Evolutionary conservation across 345 rosid species (phyloP), one percentile per base, ranked within the genome.

Genomic region (Nephelium lappaceum): DNA sequence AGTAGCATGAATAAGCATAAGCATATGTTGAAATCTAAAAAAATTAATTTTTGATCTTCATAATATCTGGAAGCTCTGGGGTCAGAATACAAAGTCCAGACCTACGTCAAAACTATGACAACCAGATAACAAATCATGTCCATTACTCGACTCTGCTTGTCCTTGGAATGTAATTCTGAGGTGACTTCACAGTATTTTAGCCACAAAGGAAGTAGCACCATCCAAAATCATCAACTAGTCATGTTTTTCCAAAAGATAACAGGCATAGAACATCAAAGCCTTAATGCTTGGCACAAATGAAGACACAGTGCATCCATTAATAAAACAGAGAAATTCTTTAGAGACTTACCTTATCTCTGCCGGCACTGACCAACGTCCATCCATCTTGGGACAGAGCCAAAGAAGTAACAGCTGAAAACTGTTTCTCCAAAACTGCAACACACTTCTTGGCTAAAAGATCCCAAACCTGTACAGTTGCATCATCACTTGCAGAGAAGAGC

Each of bases 401-500:
- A 58, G 98, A 89, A 69, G 95, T 93, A 68, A 96, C 97, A 24
- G 91, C 81, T 69, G 99, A 92, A 82, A 93, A 91, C 82, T 96
- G 98, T 71, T 78, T 93, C n/a, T 90, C 93, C 49, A 96, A 74
- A 72, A 86, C 85, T 70, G 91, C 93, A 72, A 88, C 81, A 74
- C 97, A 90, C 81, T 89, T 94, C 88, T 94, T 96, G 15, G 86
- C 79, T 73, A 83, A 25, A 80, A 96, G 92, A 87, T 96, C 91
- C 99, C 99, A 96, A 42, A 89, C 93, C 70, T 95, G 91, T 79
- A 94, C 83, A 38, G 92, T 85, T 72, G 95, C 86, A 89, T 96
- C 99, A 84, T 91, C 98, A 73, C 98, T 89, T 83, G 90, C 98
- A 69, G 99, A 92, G 75, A 94, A 81, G 66, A 96, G 94, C 99